Evolutionary conservation across 139 green algal species (phyloP).

Genomic region (Yamagishiella unicocca): DNA sequence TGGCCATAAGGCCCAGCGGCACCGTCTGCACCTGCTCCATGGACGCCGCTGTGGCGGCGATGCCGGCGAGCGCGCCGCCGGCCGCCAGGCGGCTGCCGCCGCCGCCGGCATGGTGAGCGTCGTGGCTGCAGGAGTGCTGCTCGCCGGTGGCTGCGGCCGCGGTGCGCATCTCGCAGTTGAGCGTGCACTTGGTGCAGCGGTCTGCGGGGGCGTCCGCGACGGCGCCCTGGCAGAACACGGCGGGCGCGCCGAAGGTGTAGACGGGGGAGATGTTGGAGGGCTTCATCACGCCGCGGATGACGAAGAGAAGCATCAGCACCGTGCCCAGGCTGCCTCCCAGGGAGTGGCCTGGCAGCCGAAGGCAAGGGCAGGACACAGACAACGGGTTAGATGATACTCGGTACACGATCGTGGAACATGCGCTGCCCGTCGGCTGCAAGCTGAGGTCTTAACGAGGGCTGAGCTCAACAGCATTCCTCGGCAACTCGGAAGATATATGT

Average conservation of each 20-base stretch:
- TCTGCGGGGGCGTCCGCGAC: neutral
- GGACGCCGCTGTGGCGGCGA: constrained; percentile 2
- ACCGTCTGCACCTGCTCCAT: constrained; percentile 15
- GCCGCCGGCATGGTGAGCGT: neutral
- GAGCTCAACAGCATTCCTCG: too few species aligned
- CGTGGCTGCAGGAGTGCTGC: neutral
- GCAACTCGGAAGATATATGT: too few species aligned
- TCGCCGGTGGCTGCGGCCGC: neutral
- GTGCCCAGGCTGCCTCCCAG: constrained; percentile 92
- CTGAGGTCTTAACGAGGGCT: too few species aligned
- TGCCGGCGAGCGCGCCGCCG: neutral
- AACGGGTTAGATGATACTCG: too few species aligned
- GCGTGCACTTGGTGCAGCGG: constrained; percentile 31
- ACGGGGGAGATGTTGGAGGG: constrained; percentile 71
- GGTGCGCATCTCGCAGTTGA: constrained; percentile 12
- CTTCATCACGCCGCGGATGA: constrained; percentile 82
- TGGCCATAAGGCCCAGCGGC: constrained; percentile 48
- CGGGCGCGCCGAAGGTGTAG: constrained; percentile 94
- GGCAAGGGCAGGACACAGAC: neutral
- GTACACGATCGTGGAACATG: too few species aligned
- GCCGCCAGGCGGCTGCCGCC: neutral
- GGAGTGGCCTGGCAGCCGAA: constrained; percentile 90
- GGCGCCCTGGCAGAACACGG: constrained; percentile 88
- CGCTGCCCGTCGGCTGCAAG: too few species aligned
- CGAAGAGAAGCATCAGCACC: constrained; percentile 91